Evolutionary conservation across 805 yeast genomes (phyloP).

Genomic region (Kurtzmaniella fragi): DNA sequence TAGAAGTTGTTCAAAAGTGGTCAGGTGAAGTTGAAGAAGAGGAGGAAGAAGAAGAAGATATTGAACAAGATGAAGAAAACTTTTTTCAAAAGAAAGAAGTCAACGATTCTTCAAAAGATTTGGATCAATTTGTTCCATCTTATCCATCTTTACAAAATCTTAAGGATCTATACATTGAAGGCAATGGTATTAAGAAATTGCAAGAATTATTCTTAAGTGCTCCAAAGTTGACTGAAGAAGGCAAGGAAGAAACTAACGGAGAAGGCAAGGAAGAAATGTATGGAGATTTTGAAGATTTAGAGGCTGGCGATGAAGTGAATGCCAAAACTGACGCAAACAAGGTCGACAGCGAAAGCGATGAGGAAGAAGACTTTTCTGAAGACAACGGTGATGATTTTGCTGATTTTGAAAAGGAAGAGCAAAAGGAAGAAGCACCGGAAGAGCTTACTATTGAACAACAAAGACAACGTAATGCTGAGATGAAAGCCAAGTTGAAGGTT

Average conservation of each 20-base stretch:
- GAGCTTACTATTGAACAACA: slow-evolving; percentile 61
- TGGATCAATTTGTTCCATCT: slow-evolving; percentile 33
- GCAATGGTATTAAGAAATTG: slow-evolving; percentile 36
- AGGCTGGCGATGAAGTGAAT: slow-evolving; percentile 22
- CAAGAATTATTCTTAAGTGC: slow-evolving; percentile 50
- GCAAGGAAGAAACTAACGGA: slow-evolving; percentile 24
- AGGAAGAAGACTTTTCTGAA: slow-evolving; percentile 7
- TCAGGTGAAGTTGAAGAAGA: slow-evolving; percentile 45
- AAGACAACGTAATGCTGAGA: slow-evolving; percentile 77
- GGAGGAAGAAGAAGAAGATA: slow-evolving; percentile 36
- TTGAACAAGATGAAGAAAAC: slow-evolving; percentile 40
- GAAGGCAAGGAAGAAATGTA: slow-evolving; percentile 47
- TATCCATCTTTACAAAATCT: slow-evolving; percentile 40
- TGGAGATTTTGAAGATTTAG: slow-evolving; percentile 56
- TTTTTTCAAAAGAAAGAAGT: slow-evolving; percentile 50
- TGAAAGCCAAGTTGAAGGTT: slow-evolving; percentile 80
- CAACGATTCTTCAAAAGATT: slow-evolving; percentile 20
- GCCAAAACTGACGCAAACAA: slow-evolving; percentile 26
- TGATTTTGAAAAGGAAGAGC: slow-evolving; percentile 50
- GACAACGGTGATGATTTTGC: slow-evolving; percentile 40
- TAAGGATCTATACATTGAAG: slow-evolving; percentile 41
- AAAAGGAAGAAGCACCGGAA: slow-evolving; percentile 38
- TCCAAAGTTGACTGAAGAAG: slow-evolving; percentile 38
- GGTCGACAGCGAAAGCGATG: slow-evolving; percentile 27
- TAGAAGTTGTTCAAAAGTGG: slow-evolving; percentile 72